Conservation (phyloP, 2,329 filamentous ascomycete genomes). For the Pleoardoris graminearum region DNA sequence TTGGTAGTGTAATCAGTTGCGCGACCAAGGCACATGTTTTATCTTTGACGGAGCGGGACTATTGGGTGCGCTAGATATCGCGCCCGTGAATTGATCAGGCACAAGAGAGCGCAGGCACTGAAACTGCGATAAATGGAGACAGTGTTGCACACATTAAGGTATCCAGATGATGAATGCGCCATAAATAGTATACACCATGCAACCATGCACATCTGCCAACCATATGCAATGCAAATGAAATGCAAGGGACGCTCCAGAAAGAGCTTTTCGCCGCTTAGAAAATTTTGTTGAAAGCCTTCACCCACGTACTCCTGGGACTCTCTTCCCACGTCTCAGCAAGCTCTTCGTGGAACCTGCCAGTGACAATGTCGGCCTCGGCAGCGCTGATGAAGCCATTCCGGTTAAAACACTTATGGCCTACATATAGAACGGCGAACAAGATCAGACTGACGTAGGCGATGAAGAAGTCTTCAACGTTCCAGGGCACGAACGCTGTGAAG, state of each 20-base stretch:
- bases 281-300: conserved; percentile 33
- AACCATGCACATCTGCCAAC: conserved; percentile 21
- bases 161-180: conserved; percentile 18
- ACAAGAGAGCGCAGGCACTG: background rate
- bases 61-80: background rate
- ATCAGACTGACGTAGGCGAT: conserved; percentile 47
- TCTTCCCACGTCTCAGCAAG: conserved; percentile 40
- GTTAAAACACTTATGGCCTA: conserved; percentile 59
- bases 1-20: background rate
- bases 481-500: conserved; percentile 48
- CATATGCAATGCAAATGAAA: conserved; percentile 15
- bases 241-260: conserved; percentile 2
- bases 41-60: background rate
- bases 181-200: conserved; percentile 22
- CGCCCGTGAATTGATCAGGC: background rate
- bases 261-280: conserved; percentile 16
- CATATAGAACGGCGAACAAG: conserved; percentile 55
- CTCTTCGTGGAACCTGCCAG: conserved; percentile 44
- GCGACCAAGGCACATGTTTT: background rate
- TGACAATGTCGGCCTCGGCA: conserved; percentile 49
- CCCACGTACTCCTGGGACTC: conserved; percentile 35
- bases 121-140: background rate
- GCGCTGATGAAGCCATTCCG: conserved; percentile 47
- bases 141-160: conserved; percentile 13
- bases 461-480: conserved; percentile 43